Base-by-base conservation (phyloP, 371 early-diverging fungal species). In the Saksenaea oblongispora region DNA sequence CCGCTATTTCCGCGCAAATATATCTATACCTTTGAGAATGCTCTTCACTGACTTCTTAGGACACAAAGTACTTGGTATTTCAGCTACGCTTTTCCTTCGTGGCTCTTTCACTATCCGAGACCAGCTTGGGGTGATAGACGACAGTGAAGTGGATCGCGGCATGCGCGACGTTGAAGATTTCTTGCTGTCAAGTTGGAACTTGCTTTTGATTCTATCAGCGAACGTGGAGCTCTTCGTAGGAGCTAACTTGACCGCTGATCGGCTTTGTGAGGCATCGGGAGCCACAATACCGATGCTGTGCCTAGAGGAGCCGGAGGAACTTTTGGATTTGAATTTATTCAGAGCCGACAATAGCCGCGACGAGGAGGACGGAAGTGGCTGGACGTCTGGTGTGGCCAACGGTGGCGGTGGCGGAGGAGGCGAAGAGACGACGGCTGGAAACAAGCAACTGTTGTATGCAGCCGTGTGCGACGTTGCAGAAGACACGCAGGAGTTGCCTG, bases 201-300 rank as follows among this genome's bases (percentile, higher is more conserved):
- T 64, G 59, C 39, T 58, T 39, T 63, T 63, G 17, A 69, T 56
- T 53, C 44, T 60, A 7, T 61, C 59, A 9, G 69, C 62, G 5
- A 69, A 62, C 3, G 65, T 61, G 0, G 54, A 53, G 26, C 64
- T 69, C 42, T 62, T 67, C 34, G 59, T 55, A 17, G 58, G 54
- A 17, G 53, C 9, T 5, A 26, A 34, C 13, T 31, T 36, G 41
- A 28, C 27, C 13, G 63, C 51, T 27, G 44, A 27, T 47, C 51
- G 1, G 51, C 51, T 47, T 47, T 47, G 51, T 10, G 24, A 47
- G 10, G 51, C 51, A 47, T 47, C 51, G 10, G 51, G 24, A 18
- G 22, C 8, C 5, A 22, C 27, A 22, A 3, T 22, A 22, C 22
- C 22, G 24, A 22, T 0, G 22, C 22, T 47, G 0, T 47, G 2